Percentiles rank a stretch among this genome's conserved stretches.
These are phyloP conservation scores for Gynochthodes officinalis DNA, from an alignment of 257 asterid genomes.

Conservation along the genomic window DNA sequence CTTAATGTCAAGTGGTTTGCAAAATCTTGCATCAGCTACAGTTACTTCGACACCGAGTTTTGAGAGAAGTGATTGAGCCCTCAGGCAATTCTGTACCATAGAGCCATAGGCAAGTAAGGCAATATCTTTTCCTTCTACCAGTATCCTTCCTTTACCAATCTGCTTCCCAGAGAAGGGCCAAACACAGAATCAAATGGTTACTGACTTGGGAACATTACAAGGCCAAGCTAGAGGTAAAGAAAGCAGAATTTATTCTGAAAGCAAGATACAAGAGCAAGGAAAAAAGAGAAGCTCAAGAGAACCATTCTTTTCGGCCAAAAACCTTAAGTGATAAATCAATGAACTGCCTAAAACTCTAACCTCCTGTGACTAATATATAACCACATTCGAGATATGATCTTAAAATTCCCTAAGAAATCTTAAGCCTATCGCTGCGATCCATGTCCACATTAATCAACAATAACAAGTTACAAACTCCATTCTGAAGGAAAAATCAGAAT, in stretches of 20 bases:
- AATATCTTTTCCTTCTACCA: constrained; percentile 64
- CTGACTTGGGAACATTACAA: background rate
- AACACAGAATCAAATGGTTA: background rate
- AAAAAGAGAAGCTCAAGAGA: background rate
- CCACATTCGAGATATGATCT: background rate
- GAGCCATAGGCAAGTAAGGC: constrained; percentile 85
- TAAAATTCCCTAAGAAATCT: background rate
- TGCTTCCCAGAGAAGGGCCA: constrained; percentile 24
- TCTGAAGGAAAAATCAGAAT: background rate
- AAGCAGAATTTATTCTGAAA: background rate
- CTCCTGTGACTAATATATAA: background rate
- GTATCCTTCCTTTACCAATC: constrained; percentile 74
- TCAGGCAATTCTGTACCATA: constrained; percentile 79
- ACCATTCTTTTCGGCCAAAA: background rate
- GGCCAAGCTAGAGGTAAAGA: background rate
- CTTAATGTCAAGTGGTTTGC: constrained; percentile 82
- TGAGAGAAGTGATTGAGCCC: constrained; percentile 73
- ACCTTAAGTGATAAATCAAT: background rate
- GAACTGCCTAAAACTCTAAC: background rate
- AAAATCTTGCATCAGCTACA: constrained; percentile 94
- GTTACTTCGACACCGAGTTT: constrained; percentile 64
- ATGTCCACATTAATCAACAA: background rate
- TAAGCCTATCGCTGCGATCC: background rate
- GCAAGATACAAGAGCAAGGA: background rate
- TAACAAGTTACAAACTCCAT: background rate